A percentile compares a stretch with the other conserved stretches of the same genome.
Evolutionary conservation across 2,329 filamentous ascomycete genomes (phyloP).

Genomic region (Fonsecaea nubica): DNA sequence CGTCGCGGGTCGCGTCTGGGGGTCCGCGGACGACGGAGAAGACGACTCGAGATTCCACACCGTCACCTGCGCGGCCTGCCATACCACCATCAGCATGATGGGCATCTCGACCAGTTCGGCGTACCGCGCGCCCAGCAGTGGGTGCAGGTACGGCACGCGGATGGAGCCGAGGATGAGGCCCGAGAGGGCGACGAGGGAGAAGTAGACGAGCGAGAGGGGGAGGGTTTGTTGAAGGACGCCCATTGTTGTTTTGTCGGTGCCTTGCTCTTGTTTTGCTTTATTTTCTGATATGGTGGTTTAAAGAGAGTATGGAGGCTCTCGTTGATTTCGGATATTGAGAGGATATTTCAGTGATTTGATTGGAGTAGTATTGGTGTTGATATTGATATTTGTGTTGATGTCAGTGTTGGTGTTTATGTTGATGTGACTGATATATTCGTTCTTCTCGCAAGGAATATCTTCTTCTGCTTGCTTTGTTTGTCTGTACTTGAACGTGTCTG

Average conservation of each 20-base stretch:
- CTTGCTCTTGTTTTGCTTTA: not conserved
- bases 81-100: constrained; percentile 27
- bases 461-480: too few species aligned
- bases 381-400: not conserved
- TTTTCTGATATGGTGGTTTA: not conserved
- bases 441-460: too few species aligned
- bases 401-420: too few species aligned
- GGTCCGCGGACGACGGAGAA: not conserved
- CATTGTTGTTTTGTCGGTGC: not conserved
- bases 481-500: too few species aligned
- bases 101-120: constrained; percentile 28
- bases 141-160: constrained; percentile 22
- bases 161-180: constrained; percentile 21
- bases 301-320: too few species aligned
- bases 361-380: not conserved
- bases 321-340: too few species aligned
- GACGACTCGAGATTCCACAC: constrained; percentile 20
- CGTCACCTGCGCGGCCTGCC: constrained; percentile 28
- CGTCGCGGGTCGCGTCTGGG: not conserved
- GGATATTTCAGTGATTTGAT: too few species aligned
- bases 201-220: constrained; percentile 24
- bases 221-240: constrained; percentile 14
- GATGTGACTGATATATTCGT: too few species aligned
- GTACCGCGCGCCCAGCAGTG: constrained; percentile 20
- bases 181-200: constrained; percentile 20